Base-by-base conservation (phyloP, 768 basidiomycete genomes). In the Auricularia sp. region DNA sequence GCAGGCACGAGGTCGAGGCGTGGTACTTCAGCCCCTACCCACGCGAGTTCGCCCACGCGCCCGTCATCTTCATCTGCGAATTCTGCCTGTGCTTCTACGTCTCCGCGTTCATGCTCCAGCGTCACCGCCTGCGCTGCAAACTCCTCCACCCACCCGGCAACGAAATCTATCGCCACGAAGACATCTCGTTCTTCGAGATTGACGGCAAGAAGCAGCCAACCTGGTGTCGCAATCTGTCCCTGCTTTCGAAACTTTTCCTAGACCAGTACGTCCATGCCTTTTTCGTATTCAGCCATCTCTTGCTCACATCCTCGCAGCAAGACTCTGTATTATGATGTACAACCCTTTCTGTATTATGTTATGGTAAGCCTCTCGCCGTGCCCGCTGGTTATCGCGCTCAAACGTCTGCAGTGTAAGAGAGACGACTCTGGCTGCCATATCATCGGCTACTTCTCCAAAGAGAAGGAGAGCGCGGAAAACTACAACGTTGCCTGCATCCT, bases 1-100 rank as follows among this genome's bases (percentile, higher is more conserved):
- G 97, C 65, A 86, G 85, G 74, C 89, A 97, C 79, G 93, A 97
- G 77, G 92, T 99, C 69, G 97, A 99, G 70, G 89, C 97, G n/a
- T 99, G 97, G 97, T 99, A 99, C 77, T 98, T 98, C 81, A 94
- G 92, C 71, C 97, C 97, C 29, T 99, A 98, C 78, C 97, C 97
- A 11, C 90, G 92, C 77, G 97, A 98, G 78, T 98, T 92, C 78
- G 94, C 97, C 56, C 92, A 98, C 76, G 85, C 96, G 34, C 94
- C 95, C 21, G 79, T 95, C 67, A 83, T 99, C 56, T 98, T 95
- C 81, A 87, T 99, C 73, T 99, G 97, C 87, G 96, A 99, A 77
- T 96, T 96, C 80, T 99, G 97, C 75, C 83, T 98, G 59, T 88
- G 87, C 42, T 99, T 90, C 79, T 98, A 87, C 77, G 90, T 91